Conservation (phyloP, 176 grass and related monocot genomes). For the Musa itinerans region DNA sequence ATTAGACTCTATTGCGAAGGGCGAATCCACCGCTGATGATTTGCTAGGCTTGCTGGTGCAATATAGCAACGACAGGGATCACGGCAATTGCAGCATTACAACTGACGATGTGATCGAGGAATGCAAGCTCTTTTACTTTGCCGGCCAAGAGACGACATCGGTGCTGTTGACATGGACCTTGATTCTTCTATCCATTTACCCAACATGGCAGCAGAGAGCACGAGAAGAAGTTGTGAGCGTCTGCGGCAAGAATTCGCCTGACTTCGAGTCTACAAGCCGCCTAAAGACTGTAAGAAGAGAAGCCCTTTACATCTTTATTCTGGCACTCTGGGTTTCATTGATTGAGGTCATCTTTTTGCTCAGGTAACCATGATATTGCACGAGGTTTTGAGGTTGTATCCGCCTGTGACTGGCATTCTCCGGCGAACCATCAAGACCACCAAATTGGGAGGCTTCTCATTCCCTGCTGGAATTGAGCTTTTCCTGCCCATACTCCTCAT, state of each 20-base stretch:
- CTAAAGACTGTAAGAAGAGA: slow-evolving; percentile 49
- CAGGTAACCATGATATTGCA: slow-evolving; percentile 66
- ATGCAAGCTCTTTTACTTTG: slow-evolving; percentile 80
- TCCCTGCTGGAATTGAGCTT: slow-evolving; percentile 42
- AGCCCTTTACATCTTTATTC: background rate
- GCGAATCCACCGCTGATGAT: background rate
- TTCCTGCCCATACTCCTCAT: slow-evolving; percentile 45
- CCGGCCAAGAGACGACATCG: slow-evolving; percentile 59
- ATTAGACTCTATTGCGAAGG: background rate
- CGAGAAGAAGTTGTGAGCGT: slow-evolving; percentile 51
- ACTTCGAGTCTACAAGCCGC: slow-evolving; percentile 34
- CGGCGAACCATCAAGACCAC: slow-evolving; percentile 32
- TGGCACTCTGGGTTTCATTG: too few relatives aligned
- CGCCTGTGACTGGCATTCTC: slow-evolving; percentile 24
- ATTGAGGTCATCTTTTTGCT: background rate
- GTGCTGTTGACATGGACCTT: slow-evolving; percentile 60
- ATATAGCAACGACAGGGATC: background rate
- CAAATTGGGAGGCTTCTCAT: slow-evolving; percentile 36
- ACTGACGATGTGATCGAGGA: slow-evolving; percentile 66
- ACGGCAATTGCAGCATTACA: slow-evolving; percentile 26
- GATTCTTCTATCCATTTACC: slow-evolving; percentile 34
- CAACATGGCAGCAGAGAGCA: slow-evolving; percentile 51
- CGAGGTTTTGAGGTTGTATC: slow-evolving; percentile 66
- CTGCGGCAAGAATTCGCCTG: slow-evolving; percentile 32
- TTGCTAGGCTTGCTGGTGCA: slow-evolving; percentile 8